Evolutionary conservation across 1,284 basidiomycete species (phyloP).

Genomic region (Papiliotrema laurentii): DNA sequence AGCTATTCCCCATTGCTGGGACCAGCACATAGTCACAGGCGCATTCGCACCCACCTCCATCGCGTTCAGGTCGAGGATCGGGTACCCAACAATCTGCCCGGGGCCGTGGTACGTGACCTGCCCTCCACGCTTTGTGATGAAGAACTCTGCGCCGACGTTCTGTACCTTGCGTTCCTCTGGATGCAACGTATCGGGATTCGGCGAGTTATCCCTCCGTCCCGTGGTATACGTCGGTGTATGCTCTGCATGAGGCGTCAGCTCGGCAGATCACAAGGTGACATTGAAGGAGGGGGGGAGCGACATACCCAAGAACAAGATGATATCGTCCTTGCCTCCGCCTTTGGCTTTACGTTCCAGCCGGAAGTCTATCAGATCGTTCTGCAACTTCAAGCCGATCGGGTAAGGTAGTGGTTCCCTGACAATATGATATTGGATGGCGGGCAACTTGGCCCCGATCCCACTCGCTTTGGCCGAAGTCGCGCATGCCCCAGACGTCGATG

Average conservation of each 20-base stretch:
- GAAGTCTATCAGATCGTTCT: conserved; percentile 63
- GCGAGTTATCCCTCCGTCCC: conserved; percentile 68
- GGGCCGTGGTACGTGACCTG: conserved; percentile 97
- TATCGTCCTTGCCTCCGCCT: conserved; percentile 47
- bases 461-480: not conserved
- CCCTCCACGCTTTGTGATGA: conserved; percentile 77
- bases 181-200: conserved; percentile 54
- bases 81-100: conserved; percentile 94
- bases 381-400: conserved; percentile 61
- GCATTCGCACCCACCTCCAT: conserved; percentile 49
- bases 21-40: too few relatives aligned
- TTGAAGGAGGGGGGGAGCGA: not conserved
- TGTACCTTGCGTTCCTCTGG: conserved; percentile 65
- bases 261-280: not conserved
- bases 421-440: conserved; percentile 70
- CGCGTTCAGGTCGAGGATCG: conserved; percentile 73
- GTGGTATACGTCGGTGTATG: conserved; percentile 93
- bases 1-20: not conserved
- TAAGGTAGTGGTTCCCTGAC: conserved; percentile 72
- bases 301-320: conserved; percentile 51
- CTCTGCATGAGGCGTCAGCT: conserved; percentile 47
- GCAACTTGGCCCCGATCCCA: conserved; percentile 5
- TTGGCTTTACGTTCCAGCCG: conserved; percentile 50
- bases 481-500: too few relatives aligned
- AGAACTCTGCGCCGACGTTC: conserved; percentile 79